These are phyloP conservation scores for Rhytidhysteron rufulum DNA, from an alignment of 2,329 filamentous ascomycete genomes.

Conservation along the genomic window DNA sequence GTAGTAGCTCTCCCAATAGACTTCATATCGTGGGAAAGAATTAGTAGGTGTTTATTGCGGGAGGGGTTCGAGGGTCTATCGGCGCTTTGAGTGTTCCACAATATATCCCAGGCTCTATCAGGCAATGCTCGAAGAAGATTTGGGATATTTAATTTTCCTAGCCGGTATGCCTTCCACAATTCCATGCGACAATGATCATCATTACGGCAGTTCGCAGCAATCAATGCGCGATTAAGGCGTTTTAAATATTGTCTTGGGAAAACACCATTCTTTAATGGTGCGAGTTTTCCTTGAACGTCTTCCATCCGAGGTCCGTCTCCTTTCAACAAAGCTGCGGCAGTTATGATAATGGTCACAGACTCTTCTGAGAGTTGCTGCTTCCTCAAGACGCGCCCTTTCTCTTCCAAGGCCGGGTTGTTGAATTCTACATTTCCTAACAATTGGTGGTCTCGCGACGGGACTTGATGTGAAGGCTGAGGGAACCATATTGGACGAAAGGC, in stretches of 20 bases:
- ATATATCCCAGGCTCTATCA: slow-evolving; percentile 27
- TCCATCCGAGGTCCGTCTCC: too few species aligned
- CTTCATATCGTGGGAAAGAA: slow-evolving; percentile 27
- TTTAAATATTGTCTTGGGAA: too few species aligned
- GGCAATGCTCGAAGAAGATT: slow-evolving; percentile 17
- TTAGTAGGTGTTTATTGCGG: slow-evolving; percentile 14
- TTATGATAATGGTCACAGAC: too few species aligned
- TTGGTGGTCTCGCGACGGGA: background rate
- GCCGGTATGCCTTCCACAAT: slow-evolving; percentile 30
- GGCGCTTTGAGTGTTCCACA: slow-evolving; percentile 27
- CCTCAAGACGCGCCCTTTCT: too few species aligned
- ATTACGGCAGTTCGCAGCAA: background rate
- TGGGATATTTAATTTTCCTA: slow-evolving; percentile 15
- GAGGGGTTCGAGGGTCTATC: slow-evolving; percentile 10
- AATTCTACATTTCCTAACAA: background rate
- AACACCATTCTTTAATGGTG: too few species aligned
- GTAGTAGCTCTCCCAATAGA: slow-evolving; percentile 12
- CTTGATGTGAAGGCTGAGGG: background rate
- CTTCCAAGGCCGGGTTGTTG: too few species aligned
- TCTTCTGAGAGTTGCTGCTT: too few species aligned
- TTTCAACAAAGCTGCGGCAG: too few species aligned
- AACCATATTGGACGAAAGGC: background rate
- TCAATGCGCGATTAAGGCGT: background rate
- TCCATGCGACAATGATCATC: background rate
- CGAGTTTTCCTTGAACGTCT: too few species aligned